Percentiles rank a stretch among this genome's conserved stretches.
Conservation (phyloP, 2,329 filamentous ascomycete genomes). For the Sphaerulina vaccinii region DNA sequence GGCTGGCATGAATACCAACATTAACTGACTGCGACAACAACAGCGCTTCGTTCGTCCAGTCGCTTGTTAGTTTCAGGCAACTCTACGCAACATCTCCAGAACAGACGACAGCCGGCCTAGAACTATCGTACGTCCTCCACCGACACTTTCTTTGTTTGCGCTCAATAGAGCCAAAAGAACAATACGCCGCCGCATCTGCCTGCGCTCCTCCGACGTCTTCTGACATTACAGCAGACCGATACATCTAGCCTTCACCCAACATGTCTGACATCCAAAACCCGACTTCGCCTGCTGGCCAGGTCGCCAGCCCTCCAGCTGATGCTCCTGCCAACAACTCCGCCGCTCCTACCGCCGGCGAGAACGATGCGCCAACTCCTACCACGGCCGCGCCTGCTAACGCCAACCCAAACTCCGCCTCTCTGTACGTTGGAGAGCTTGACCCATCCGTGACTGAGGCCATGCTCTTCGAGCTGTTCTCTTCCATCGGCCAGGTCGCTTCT, state of each 20-base stretch:
- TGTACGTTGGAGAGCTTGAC: conserved; percentile 98
- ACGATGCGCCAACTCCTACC: conserved; percentile 67
- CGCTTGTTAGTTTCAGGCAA: conserved; percentile 6
- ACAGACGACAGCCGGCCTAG: no score
- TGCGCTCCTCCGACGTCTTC: conserved; percentile 10
- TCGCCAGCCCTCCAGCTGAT: conserved; percentile 67
- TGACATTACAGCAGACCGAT: conserved; percentile 10
- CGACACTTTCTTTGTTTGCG: conserved; percentile 11
- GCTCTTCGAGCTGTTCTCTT: conserved; percentile 99
- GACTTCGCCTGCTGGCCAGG: conserved; percentile 61
- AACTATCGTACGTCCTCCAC: conserved; percentile 12
- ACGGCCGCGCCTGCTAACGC: conserved; percentile 63
- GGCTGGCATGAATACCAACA: neutral
- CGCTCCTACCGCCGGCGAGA: conserved; percentile 60
- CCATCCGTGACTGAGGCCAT: conserved; percentile 97
- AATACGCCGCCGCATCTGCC: conserved; percentile 14
- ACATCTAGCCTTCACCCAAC: conserved; percentile 14
- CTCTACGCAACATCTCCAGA: conserved; percentile 3
- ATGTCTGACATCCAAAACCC: conserved; percentile 49
- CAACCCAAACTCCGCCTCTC: conserved; percentile 91
- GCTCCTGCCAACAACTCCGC: conserved; percentile 70
- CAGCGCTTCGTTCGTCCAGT: conserved; percentile 17
- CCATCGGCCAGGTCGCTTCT: conserved; percentile 96
- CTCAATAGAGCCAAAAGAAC: conserved; percentile 11
- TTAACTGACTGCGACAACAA: conserved; percentile 7